A percentile compares a stretch with the other conserved stretches of the same genome.
Conservation (phyloP, 2,329 filamentous ascomycete species). For the Laburnicola sp. region DNA sequence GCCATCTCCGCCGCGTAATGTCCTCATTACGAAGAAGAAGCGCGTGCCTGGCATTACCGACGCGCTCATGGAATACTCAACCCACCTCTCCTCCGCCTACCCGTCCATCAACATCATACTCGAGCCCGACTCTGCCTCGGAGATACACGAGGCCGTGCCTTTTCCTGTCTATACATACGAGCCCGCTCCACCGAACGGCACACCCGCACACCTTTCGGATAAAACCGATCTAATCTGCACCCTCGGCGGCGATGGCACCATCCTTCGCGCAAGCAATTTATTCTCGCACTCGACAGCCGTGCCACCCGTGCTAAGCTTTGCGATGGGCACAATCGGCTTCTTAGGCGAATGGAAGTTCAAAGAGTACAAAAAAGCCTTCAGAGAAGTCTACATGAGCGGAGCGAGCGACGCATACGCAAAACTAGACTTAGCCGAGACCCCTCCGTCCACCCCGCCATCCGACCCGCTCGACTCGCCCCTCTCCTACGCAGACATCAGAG, state of each 20-base stretch:
- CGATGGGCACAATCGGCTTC: conserved; percentile 95
- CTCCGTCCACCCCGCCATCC: conserved; percentile 67
- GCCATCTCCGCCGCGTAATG: conserved; percentile 68
- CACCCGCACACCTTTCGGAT: conserved; percentile 58
- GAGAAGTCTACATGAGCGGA: conserved; percentile 87
- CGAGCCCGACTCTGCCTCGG: conserved; percentile 72
- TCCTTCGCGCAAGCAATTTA: conserved; percentile 80
- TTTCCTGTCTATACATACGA: conserved; percentile 62
- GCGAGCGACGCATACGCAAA: conserved; percentile 55
- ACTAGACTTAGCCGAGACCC: conserved; percentile 71
- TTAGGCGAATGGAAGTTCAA: conserved; percentile 94
- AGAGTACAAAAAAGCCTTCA: conserved; percentile 89
- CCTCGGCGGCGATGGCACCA: conserved; percentile 90
- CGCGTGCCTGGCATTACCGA: conserved; percentile 58
- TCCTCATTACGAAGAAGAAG: conserved; percentile 70
- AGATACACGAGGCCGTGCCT: conserved; percentile 69
- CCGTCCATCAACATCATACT: conserved; percentile 80
- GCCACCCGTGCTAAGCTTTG: conserved; percentile 90
- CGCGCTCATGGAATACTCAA: conserved; percentile 61
- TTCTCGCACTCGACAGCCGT: conserved; percentile 82
- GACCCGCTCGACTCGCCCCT: conserved; percentile 34
- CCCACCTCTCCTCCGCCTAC: conserved; percentile 78
- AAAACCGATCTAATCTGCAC: conserved; percentile 90
- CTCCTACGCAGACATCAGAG: conserved; percentile 71
- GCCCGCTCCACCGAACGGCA: conserved; percentile 35